These are phyloP conservation scores for Polysphondylium violaceum DNA, from an alignment of 78 protist species.

Conservation along the genomic window DNA sequence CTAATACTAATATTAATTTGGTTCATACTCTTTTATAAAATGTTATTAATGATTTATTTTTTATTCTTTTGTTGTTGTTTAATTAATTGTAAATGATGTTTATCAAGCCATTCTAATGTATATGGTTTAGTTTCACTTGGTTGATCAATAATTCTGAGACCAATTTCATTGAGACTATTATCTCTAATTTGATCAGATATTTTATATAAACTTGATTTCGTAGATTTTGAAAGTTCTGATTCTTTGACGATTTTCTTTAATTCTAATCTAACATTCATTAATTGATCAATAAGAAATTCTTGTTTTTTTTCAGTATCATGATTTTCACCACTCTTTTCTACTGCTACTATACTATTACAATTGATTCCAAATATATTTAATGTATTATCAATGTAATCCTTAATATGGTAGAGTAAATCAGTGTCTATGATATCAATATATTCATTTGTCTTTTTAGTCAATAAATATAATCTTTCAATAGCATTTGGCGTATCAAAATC, in stretches of 20 bases:
- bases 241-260: not conserved
- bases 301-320: not conserved
- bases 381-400: slow-evolving; percentile 7
- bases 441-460: slow-evolving; percentile 22
- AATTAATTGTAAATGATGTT: not conserved
- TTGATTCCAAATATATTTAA: slow-evolving; percentile 36
- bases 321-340: not conserved
- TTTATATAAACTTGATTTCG: slow-evolving; percentile 12
- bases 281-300: not conserved
- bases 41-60: too few species aligned
- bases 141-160: not conserved
- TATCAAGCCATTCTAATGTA: not conserved
- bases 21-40: too few species aligned
- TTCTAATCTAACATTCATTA: slow-evolving; percentile 10
- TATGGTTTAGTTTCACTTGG: not conserved
- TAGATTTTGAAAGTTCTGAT: not conserved
- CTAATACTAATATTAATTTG: too few species aligned
- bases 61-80: not conserved
- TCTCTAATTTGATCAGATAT: slow-evolving; percentile 8
- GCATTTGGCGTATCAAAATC: slow-evolving; percentile 77
- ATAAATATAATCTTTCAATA: not conserved
- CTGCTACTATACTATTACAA: too few species aligned
- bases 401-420: slow-evolving; percentile 38
- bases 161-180: slow-evolving; percentile 1
- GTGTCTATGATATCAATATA: not conserved